Evolutionary conservation across 2,329 filamentous ascomycete species (phyloP).

Genomic region (Raffaelea arxii): DNA sequence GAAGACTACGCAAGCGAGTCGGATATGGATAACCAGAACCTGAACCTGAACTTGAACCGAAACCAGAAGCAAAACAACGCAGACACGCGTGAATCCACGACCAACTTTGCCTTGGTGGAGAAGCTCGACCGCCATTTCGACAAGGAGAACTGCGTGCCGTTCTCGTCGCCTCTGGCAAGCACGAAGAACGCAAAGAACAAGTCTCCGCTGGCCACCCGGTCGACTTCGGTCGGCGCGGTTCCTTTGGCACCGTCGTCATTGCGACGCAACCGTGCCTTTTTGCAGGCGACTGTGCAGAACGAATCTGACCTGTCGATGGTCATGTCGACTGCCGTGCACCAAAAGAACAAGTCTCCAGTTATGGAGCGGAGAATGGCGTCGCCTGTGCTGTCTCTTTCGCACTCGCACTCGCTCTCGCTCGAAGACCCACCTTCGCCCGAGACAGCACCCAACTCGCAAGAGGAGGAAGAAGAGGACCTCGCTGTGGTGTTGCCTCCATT

Average conservation of each 20-base stretch:
- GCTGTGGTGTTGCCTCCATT: not conserved
- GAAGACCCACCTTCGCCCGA: conserved; percentile 10
- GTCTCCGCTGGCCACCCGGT: not conserved
- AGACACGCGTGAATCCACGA: conserved; percentile 5
- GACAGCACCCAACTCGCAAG: conserved; percentile 9
- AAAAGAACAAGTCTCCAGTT: too few relatives aligned
- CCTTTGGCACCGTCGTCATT: not conserved
- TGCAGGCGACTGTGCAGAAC: conserved; percentile 15
- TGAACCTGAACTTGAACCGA: not conserved
- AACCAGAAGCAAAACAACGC: not conserved
- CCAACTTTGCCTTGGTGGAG: conserved; percentile 11
- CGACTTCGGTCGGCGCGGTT: not conserved
- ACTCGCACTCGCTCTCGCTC: not conserved
- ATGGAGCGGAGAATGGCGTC: too few relatives aligned
- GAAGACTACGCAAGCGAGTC: conserved; percentile 7
- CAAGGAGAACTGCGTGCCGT: conserved; percentile 10
- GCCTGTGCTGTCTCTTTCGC: too few relatives aligned
- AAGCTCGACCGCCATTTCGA: conserved; percentile 1
- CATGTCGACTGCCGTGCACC: conserved; percentile 4
- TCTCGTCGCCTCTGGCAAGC: not conserved
- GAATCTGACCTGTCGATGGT: conserved; percentile 13
- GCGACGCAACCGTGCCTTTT: not conserved
- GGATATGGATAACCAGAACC: not conserved
- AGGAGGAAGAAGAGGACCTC: conserved; percentile 4
- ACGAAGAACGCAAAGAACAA: not conserved